Evolutionary conservation across 192 early-diverging fungal genomes (phyloP), one percentile per base, ranked within the genome.

Genomic region (Pilaira anomala): DNA sequence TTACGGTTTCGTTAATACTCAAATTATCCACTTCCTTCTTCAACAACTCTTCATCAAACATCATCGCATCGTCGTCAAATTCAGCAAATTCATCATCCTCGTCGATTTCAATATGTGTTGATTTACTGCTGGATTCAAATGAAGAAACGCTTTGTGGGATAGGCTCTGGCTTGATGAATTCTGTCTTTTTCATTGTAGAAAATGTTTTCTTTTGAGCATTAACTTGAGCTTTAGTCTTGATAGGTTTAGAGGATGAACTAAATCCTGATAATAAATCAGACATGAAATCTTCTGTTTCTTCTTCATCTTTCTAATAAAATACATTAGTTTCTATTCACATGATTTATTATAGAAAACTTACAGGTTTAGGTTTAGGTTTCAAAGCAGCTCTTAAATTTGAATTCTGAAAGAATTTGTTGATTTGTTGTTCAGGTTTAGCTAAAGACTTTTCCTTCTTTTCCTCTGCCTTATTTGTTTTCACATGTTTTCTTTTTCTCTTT

Each of bases 241-340:
- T 26, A 9, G 60, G 39, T 25, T 22, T 58, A 11, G 65, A 9
- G 68, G 56, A 19, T 62, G 63, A 0, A 25, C 28, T 44, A 44
- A 66, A 48, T 6, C 39, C 44, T 3, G 55, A 48, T 21, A 66
- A 40, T n/a, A 66, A 26, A 33, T 66, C 53, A 2, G 63, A 52
- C 57, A 80, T 51, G 40, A 72, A 77, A 18, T 45, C 76, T 9
- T 72, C 67, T 14, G 67, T 62, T 9, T 57, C 73, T 48, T 42
- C 48, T 2, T 54, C 25, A 12, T 72, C 65, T 3, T 39, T 24
- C 67, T 71, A 64, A 8, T 40, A 5, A 40, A 40, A 12, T 8
- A 40, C 39, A n/a, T n/a, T n/a, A n/a, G 33, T 1, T 36, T 36
- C 7, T 33, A 5, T 36, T 36, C 11, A 36, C 33, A 29, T 25